Conservation (phyloP, 495 filamentous ascomycete species). For the Acidiella bohemica region DNA sequence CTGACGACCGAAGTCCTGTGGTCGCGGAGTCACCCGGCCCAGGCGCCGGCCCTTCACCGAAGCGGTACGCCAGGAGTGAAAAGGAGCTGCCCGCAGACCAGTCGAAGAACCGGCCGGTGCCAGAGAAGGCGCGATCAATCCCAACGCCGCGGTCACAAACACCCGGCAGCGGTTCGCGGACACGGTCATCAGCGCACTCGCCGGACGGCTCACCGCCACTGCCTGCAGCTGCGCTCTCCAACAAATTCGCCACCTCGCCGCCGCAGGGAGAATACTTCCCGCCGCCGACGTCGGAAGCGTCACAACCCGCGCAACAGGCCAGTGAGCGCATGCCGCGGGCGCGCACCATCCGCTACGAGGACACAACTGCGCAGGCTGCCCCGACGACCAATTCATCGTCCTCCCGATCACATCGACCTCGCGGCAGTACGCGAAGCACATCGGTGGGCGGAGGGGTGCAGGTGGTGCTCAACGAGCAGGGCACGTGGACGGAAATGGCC, state of each 20-base stretch:
- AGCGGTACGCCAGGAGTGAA: conserved; percentile 6
- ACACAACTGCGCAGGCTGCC: conserved; percentile 1
- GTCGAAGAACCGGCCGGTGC: not conserved
- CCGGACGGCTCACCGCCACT: conserved; percentile 29
- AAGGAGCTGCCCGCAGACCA: not conserved
- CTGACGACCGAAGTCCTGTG: conserved; percentile 8
- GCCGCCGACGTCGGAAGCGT: conserved; percentile 2
- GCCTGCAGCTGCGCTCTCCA: conserved; percentile 7
- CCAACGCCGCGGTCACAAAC: conserved; percentile 20
- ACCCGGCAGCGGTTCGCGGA: conserved; percentile 12
- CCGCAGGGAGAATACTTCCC: conserved; percentile 16
- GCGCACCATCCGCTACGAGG: conserved; percentile 22
- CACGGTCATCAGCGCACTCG: conserved; percentile 27
- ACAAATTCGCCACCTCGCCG: conserved; percentile 5
- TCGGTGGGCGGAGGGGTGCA: conserved; percentile 77
- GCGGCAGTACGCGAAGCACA: conserved; percentile 45
- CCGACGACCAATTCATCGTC: not conserved
- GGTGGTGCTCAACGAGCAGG: conserved; percentile 78
- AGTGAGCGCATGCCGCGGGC: conserved; percentile 9
- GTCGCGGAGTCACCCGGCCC: not conserved
- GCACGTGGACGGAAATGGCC: conserved; percentile 80
- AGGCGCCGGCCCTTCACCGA: conserved; percentile 1
- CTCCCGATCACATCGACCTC: conserved; percentile 27
- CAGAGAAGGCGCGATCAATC: conserved; percentile 9
- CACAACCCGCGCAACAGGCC: not conserved